Percentiles rank a stretch among this genome's conserved stretches.
Conservation (phyloP, 208 protist species). For the Leishmania gerbilli region DNA sequence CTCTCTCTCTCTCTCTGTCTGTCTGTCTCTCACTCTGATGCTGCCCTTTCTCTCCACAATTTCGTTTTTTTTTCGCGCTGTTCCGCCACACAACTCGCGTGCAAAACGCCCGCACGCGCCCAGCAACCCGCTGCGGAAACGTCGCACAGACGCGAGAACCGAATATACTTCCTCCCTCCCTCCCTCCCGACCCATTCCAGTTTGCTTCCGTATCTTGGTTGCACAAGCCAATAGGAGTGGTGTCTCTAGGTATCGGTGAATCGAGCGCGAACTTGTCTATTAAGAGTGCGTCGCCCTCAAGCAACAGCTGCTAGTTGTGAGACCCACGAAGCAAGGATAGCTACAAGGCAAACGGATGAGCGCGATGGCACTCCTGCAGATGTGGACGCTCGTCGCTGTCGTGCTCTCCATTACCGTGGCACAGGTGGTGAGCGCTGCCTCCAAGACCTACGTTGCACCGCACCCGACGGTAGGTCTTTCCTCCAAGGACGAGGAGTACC, state of each 20-base stretch:
- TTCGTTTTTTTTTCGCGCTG: neutral
- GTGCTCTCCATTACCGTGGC: slow-evolving; percentile 1
- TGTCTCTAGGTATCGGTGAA: neutral
- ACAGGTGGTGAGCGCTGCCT: slow-evolving; percentile 11
- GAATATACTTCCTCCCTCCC: neutral
- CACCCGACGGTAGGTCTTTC: slow-evolving; percentile 39
- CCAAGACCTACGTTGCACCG: slow-evolving; percentile 53
- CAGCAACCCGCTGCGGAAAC: neutral
- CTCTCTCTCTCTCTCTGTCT: neutral
- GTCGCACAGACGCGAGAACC: neutral
- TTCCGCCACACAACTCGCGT: neutral
- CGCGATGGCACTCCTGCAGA: neutral
- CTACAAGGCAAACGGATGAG: neutral
- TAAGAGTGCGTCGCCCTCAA: neutral
- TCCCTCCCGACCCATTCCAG: neutral
- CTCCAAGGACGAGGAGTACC: slow-evolving; percentile 59
- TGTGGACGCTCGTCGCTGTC: neutral
- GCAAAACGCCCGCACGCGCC: neutral
- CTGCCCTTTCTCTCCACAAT: neutral
- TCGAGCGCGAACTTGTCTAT: neutral
- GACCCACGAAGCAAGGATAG: neutral
- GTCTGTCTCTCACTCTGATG: too few species aligned
- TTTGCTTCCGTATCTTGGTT: neutral
- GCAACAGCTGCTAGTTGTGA: neutral
- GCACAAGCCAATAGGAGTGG: neutral